Evolutionary conservation across 768 basidiomycete genomes (phyloP).

Genomic region (Leccinum imitatum): DNA sequence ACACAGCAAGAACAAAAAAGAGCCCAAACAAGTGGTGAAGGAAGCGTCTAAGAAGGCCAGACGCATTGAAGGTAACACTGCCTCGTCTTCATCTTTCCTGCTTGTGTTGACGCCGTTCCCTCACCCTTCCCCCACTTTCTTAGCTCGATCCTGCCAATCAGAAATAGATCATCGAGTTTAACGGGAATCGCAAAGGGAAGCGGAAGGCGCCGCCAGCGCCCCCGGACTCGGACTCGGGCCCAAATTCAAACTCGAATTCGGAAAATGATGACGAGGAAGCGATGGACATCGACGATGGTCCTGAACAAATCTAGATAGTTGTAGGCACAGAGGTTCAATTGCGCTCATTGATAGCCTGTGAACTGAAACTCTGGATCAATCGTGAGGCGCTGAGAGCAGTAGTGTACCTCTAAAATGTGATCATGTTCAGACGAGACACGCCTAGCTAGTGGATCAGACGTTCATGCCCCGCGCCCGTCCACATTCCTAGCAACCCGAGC

Average conservation of each 20-base stretch:
- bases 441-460: slow-evolving; percentile 32
- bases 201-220: slow-evolving; percentile 39
- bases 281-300: slow-evolving; percentile 29
- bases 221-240: too few species aligned
- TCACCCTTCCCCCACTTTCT: too few species aligned
- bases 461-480: slow-evolving; percentile 55
- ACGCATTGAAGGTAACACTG: slow-evolving; percentile 63
- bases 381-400: too few species aligned
- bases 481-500: slow-evolving; percentile 51
- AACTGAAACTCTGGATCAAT: too few species aligned
- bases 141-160: slow-evolving; percentile 94
- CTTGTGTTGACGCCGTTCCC: not conserved
- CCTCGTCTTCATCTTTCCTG: not conserved
- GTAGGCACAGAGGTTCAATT: too few species aligned
- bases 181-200: slow-evolving; percentile 43
- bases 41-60: slow-evolving; percentile 89
- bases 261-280: slow-evolving; percentile 23
- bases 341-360: too few species aligned
- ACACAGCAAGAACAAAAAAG: slow-evolving; percentile 83
- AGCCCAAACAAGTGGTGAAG: slow-evolving; percentile 82
- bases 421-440: too few species aligned
- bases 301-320: too few species aligned
- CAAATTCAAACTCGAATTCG: slow-evolving; percentile 17
- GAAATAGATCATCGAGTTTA: slow-evolving; percentile 48
- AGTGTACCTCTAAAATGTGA: too few species aligned